Evolutionary conservation across 345 rosid genomes (phyloP).

Genomic region (Kernera saxatilis): DNA sequence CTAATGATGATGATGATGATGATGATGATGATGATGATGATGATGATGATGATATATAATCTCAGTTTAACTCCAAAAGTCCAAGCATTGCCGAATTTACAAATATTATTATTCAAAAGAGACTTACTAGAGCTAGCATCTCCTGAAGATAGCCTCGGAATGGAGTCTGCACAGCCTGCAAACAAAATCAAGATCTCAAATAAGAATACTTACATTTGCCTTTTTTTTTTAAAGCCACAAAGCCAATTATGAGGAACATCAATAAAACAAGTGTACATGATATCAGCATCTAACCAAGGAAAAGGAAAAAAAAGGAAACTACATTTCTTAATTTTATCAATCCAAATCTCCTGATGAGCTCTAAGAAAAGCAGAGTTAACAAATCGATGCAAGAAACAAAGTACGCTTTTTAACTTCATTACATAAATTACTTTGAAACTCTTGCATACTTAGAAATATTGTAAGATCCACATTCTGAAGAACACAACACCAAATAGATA

Average conservation of each 20-base stretch:
- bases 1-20: too few species aligned
- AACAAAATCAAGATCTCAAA: not conserved
- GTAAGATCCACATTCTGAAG: not conserved
- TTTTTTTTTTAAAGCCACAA: not conserved
- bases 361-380: not conserved
- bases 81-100: not conserved
- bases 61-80: not conserved
- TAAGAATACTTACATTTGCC: not conserved
- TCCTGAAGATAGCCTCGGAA: constrained; percentile 82
- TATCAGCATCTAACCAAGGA: not conserved
- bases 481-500: not conserved
- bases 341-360: not conserved
- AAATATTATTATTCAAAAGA: not conserved
- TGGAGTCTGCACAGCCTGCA: constrained; percentile 81
- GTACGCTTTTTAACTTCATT: not conserved
- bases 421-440: not conserved
- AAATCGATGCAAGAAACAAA: not conserved
- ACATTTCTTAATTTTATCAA: not conserved
- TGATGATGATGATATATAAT: not conserved
- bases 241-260: not conserved
- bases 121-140: constrained; percentile 82
- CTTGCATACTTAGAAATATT: too few species aligned
- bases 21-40: too few species aligned
- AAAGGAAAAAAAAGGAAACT: not conserved
- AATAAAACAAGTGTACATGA: not conserved